Conservation (phyloP, 1,139 yeast genomes). For the Debaryomyces udenii region DNA sequence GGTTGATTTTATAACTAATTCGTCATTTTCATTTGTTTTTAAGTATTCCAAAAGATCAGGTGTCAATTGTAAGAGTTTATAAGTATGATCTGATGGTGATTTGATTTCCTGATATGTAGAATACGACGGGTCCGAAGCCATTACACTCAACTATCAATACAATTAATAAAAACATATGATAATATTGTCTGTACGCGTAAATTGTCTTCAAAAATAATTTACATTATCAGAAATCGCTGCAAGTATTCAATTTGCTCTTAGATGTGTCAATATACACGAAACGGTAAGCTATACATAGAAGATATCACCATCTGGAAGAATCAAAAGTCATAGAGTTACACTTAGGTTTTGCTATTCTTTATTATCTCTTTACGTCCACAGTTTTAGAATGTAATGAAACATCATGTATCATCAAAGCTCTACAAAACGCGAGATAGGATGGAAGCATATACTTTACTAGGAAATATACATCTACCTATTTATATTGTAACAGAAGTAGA, state of each 20-base stretch:
- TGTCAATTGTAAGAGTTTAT: constrained; percentile 62
- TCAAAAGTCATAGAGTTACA: too few relatives aligned
- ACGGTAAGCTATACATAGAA: too few relatives aligned
- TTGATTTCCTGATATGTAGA: constrained; percentile 32
- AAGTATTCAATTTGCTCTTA: too few relatives aligned
- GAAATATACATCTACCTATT: constrained; percentile 3
- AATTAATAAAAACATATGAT: background rate
- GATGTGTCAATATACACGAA: too few relatives aligned
- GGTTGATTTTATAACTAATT: constrained; percentile 53
- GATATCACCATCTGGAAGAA: too few relatives aligned
- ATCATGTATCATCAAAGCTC: too few relatives aligned
- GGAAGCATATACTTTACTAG: too few relatives aligned
- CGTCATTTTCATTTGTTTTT: constrained; percentile 27
- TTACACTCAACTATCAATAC: background rate
- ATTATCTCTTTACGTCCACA: too few relatives aligned
- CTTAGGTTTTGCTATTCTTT: too few relatives aligned
- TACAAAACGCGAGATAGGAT: too few relatives aligned
- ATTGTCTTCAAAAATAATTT: background rate
- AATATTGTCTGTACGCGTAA: background rate
- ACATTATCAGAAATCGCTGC: too few relatives aligned
- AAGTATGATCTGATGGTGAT: constrained; percentile 31
- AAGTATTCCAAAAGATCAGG: constrained; percentile 54
- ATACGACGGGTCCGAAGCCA: constrained; percentile 9
- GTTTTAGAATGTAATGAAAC: too few relatives aligned
- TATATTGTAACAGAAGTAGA: constrained; percentile 3